Base-by-base conservation (phyloP, 2,329 filamentous ascomycete genomes). In the Madurella mycetomatis region DNA sequence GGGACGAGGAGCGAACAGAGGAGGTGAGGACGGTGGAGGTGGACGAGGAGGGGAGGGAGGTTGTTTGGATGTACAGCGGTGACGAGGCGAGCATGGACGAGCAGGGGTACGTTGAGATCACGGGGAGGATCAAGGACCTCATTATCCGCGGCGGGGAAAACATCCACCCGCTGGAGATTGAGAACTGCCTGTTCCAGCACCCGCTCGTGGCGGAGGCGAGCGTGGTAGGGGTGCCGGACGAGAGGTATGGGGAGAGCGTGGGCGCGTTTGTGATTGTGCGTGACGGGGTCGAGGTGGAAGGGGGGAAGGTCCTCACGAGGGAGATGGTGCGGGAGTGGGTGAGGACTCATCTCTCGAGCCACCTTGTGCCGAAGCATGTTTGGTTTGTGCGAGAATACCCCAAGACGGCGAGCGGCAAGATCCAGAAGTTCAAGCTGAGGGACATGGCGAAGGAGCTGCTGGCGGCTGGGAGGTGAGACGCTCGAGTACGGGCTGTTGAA, bases 91-190 rank as follows among this genome's bases (percentile, higher is more conserved):
- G 76, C 49, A 95, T 97, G 81, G 90, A 95, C 57, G 76, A 72
- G 4, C 79, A 91, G 30, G 94, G 92, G 2, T 97, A 91, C 67
- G 82, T 96, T 2, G 81, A 82, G 62, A 96, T 97, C 66, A 96
- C 91, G 1, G 90, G 92, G 2, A 80, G 92, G 15, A 92, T 96
- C 67, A 97, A 97, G 72, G 94, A 99, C 68, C 72, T 97, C 51
- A 96, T 99, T 64, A 97, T 97, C 67, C 83, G 90, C 25, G 92
- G 89, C 30, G 94, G 94, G 19, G 94, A 97, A 69, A 99, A 99
- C 68, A 96, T 96, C 53, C 90, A 96, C 69, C 94, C 94, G 0
- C 77, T 96, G 5, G 94, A 97, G 70, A 80, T 97, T 2, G 94
- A 99, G 70, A 92, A 95, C 67, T 92, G 85, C 61, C 78, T 97